These are phyloP conservation scores for Trypanosoma avium DNA, from an alignment of 208 protist genomes.

Conservation along the genomic window DNA sequence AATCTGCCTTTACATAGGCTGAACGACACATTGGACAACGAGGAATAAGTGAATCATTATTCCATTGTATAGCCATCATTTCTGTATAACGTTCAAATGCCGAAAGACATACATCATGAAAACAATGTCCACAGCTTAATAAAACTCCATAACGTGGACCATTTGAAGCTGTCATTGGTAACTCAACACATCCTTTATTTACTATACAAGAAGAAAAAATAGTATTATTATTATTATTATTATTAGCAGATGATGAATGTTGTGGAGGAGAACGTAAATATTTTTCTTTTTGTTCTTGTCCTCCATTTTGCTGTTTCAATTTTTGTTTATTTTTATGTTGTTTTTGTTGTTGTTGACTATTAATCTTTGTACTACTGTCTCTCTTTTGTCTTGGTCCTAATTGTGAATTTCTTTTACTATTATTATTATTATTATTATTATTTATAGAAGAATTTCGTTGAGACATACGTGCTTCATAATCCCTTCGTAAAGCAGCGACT, in stretches of 20 bases:
- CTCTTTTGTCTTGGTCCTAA: no score
- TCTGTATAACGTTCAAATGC: constrained; percentile 77
- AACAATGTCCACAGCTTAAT: constrained; percentile 85
- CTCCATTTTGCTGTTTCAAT: no score
- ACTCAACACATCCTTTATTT: not conserved
- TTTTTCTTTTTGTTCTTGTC: no score
- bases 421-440: not conserved
- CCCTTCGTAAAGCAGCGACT: constrained; percentile 33
- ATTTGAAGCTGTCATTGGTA: not conserved
- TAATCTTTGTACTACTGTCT: not conserved
- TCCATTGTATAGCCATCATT: constrained; percentile 33
- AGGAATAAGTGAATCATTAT: constrained; percentile 12
- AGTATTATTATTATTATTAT: not conserved
- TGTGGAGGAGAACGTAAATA: no score
- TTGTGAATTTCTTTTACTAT: not conserved
- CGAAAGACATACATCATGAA: constrained; percentile 69
- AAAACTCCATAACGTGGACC: constrained; percentile 45
- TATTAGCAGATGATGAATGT: not conserved
- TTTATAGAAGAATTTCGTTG: constrained; percentile 9
- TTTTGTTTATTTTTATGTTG: not conserved
- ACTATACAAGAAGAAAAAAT: not conserved
- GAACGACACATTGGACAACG: constrained; percentile 79
- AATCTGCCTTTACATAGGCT: constrained; percentile 71
- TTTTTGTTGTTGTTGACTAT: not conserved
- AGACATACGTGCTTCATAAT: constrained; percentile 40